Evolutionary conservation across 768 basidiomycete species (phyloP), one percentile per base, ranked within the genome.

Genomic region (Strobilomyces echinocephalus): DNA sequence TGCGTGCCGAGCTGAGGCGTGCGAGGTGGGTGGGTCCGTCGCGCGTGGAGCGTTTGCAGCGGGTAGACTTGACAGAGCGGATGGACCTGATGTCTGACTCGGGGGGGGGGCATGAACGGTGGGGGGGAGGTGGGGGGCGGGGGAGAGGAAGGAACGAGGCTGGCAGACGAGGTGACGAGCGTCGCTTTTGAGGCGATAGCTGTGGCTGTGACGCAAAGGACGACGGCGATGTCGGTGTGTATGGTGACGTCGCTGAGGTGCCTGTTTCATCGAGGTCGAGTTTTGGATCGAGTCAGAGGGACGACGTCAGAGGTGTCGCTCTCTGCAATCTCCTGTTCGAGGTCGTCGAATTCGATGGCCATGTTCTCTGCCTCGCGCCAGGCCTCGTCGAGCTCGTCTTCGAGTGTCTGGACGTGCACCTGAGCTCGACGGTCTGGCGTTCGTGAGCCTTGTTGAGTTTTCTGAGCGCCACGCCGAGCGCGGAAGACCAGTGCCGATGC

Each of bases 371-470:
- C 90, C 54, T 85, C 83, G 44, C 76, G 77, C 90, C 90, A 91
- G 0, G 88, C 90, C 49, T 91, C 90, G 45, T 85, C 82, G 21
- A 91, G 73, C 58, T 89, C 86, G 14, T 78, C 85, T 60, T 86
- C 76, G 20, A 91, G 77, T 49, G 79, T 74, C 24, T 69, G 70
- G 21, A 87, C 77, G 35, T 74, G 8, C 72, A 68, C 30, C 71
- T 66, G 26, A 88, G 74, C 26, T 91, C 87, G 2, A 73, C 64
- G 0, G 78, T 82, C 34, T 88, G 80, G 38, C 81, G 80, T 6
- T 82, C 81, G 55, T 87, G 88, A 48, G 85, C 85, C 43, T 77
- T 78, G 63, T 91, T 91, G 28, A 91, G 74, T 77, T 92, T 92
- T 11, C 88, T 79, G 47, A 92, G 65, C 2, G 86, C 88, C 58